Evolutionary conservation across 2,329 filamentous ascomycete genomes (phyloP).

Genomic region (Penicillium occitanis): DNA sequence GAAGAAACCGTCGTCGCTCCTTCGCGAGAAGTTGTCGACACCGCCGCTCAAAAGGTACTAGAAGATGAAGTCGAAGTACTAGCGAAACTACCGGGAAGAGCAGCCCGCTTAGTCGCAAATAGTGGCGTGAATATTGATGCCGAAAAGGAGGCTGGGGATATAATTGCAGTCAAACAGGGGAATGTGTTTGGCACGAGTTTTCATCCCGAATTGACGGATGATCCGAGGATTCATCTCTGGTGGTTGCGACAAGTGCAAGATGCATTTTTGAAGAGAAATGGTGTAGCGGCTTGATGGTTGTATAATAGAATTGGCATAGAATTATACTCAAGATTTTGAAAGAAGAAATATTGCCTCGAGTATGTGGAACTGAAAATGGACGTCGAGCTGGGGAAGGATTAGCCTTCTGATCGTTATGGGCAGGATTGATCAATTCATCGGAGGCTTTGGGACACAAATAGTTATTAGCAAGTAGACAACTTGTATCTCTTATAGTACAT

Average conservation of each 20-base stretch:
- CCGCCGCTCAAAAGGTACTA: slow-evolving; percentile 46
- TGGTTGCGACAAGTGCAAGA: slow-evolving; percentile 74
- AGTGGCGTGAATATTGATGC: slow-evolving; percentile 41
- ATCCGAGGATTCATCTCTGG: slow-evolving; percentile 87
- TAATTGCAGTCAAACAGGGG: slow-evolving; percentile 84
- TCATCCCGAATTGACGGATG: slow-evolving; percentile 87
- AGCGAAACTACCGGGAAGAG: slow-evolving; percentile 56
- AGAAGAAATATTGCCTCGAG: neutral
- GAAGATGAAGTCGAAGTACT: slow-evolving; percentile 58
- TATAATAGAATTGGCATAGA: neutral
- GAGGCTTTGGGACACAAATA: no score
- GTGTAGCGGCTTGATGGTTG: neutral
- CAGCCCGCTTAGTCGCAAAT: slow-evolving; percentile 48
- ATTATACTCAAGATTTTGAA: neutral
- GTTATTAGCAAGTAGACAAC: no score
- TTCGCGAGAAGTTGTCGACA: slow-evolving; percentile 49
- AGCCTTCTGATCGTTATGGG: neutral
- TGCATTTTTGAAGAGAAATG: slow-evolving; percentile 33
- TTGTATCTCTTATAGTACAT: no score
- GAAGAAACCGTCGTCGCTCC: slow-evolving; percentile 60
- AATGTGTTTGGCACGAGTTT: slow-evolving; percentile 96
- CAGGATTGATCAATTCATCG: no score
- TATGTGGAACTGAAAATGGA: neutral
- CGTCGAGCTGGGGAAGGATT: neutral
- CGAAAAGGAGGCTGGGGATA: slow-evolving; percentile 59